Evolutionary conservation across 495 filamentous ascomycete genomes (phyloP).

Genomic region (Aspergillus bertholletiae): DNA sequence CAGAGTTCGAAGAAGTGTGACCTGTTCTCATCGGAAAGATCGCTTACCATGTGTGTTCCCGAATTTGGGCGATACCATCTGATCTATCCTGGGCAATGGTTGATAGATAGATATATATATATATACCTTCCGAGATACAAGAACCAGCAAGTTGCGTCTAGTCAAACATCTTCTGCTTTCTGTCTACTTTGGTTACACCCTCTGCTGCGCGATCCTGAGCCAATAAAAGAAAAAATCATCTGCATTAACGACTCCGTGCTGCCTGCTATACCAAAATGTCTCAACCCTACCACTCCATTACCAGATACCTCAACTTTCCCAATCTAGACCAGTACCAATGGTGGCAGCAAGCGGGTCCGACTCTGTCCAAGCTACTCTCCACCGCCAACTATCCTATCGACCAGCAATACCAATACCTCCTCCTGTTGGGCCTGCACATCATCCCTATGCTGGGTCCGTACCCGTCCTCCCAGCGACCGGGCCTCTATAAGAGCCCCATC

Average conservation of each 20-base stretch:
- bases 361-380: slow-evolving; percentile 1
- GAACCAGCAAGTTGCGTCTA: too few species aligned
- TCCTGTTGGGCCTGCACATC: slow-evolving; percentile 6
- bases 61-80: too few species aligned
- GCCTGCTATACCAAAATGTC: too few species aligned
- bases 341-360: slow-evolving; percentile 10
- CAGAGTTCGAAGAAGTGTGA: too few species aligned
- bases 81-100: too few species aligned
- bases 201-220: not conserved
- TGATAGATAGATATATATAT: too few species aligned
- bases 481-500: not conserved
- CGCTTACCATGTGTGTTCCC: too few species aligned
- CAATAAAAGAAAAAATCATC: too few species aligned
- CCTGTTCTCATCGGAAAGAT: too few species aligned
- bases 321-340: slow-evolving; percentile 9
- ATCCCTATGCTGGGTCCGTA: slow-evolving; percentile 9
- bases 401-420: slow-evolving; percentile 13
- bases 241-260: not conserved
- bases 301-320: not conserved
- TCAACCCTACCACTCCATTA: not conserved
- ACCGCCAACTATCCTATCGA: slow-evolving; percentile 9
- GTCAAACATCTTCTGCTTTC: too few species aligned
- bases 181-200: too few species aligned
- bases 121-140: too few species aligned
- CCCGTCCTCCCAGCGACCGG: not conserved